Evolutionary conservation across 768 basidiomycete species (phyloP).

Genomic region (Strobilomyces dryophilus): DNA sequence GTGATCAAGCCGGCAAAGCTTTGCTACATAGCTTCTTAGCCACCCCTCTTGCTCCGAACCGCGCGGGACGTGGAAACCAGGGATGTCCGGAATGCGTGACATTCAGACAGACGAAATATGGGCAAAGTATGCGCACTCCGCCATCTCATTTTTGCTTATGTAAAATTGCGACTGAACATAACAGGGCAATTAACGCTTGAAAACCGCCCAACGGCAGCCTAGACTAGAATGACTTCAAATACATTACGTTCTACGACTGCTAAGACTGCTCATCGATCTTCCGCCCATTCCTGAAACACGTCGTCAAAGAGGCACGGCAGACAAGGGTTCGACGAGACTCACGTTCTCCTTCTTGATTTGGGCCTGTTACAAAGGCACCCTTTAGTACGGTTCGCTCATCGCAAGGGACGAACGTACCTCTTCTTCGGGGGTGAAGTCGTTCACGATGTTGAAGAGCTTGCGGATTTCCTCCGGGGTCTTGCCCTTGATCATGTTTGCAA

Average conservation of each 20-base stretch:
- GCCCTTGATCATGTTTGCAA: constrained; percentile 99
- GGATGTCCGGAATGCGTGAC: constrained; percentile 67
- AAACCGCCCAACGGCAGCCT: constrained; percentile 11
- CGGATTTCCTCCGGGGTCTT: constrained; percentile 99
- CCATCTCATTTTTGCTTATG: constrained; percentile 12
- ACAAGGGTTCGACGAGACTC: constrained; percentile 34
- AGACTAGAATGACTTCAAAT: constrained; percentile 21
- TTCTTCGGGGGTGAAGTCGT: constrained; percentile 98
- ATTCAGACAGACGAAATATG: constrained; percentile 23
- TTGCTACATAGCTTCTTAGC: constrained; percentile 61
- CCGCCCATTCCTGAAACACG: constrained; percentile 77
- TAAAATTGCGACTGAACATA: constrained; percentile 5
- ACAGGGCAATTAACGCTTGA: constrained; percentile 16
- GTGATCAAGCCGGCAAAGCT: constrained; percentile 59
- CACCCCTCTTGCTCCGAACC: constrained; percentile 60
- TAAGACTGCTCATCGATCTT: constrained; percentile 63
- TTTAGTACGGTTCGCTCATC: constrained; percentile 8
- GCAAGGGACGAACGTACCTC: constrained; percentile 55
- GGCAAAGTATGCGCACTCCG: too few relatives aligned
- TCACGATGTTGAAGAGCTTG: constrained; percentile 96
- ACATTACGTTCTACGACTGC: constrained; percentile 24
- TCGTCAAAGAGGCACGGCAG: constrained; percentile 8
- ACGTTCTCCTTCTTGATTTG: constrained; percentile 99
- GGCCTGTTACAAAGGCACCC: constrained; percentile 44
- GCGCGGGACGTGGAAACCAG: constrained; percentile 53